phyloP scores from a whole-genome alignment of 116 monocot genomes.

The Phalaenopsis hybrid region DNA sequence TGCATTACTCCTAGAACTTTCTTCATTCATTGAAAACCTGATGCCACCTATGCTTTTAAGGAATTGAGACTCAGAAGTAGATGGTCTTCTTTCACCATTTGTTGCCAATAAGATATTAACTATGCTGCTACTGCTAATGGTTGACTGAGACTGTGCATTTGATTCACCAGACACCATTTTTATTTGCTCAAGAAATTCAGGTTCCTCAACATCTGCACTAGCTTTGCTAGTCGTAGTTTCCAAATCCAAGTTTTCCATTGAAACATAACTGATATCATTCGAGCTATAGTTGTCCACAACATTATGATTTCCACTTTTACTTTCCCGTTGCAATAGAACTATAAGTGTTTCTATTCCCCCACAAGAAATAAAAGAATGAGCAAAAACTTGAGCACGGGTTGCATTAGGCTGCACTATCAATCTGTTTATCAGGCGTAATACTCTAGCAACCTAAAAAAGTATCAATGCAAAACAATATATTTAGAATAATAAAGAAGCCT shows the following conservation, averaged over 20 bases:
- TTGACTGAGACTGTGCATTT: slow-evolving; percentile 17
- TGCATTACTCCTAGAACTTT: slow-evolving; percentile 77
- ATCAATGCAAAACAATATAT: neutral
- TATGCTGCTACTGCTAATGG: neutral
- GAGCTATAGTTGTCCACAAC: slow-evolving; percentile 22
- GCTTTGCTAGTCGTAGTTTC: slow-evolving; percentile 12
- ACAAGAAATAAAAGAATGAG: slow-evolving; percentile 76
- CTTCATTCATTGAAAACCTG: slow-evolving; percentile 69
- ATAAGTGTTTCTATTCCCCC: slow-evolving; percentile 89
- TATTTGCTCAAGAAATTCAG: slow-evolving; percentile 15
- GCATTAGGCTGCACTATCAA: slow-evolving; percentile 87
- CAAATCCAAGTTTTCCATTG: slow-evolving; percentile 10
- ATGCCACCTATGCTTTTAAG: slow-evolving; percentile 65
- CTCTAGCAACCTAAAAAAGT: slow-evolving; percentile 68
- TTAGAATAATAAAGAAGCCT: neutral
- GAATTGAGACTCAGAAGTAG: slow-evolving; percentile 45
- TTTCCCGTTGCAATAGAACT: slow-evolving; percentile 81
- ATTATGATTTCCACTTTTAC: slow-evolving; percentile 61
- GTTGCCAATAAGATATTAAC: slow-evolving; percentile 12
- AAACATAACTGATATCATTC: slow-evolving; percentile 11
- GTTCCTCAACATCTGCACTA: slow-evolving; percentile 5
- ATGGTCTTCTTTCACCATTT: slow-evolving; percentile 40
- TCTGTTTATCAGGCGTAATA: slow-evolving; percentile 85
- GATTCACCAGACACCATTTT: slow-evolving; percentile 25
- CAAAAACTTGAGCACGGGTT: slow-evolving; percentile 63